Conservation (phyloP, 2,329 filamentous ascomycete species). For the Fusarium temperatum region DNA sequence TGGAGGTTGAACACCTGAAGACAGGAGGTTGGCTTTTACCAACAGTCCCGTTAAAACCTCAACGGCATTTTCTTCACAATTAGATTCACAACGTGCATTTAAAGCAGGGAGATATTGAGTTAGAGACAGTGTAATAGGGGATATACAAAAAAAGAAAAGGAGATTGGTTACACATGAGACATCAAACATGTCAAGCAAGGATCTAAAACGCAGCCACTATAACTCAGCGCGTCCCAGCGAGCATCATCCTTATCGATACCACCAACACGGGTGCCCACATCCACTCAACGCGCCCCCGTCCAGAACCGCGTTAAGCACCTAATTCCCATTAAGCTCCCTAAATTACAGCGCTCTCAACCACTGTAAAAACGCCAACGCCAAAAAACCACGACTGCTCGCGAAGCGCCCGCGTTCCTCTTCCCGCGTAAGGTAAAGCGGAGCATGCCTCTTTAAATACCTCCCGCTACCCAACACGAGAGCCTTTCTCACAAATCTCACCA, state of each 20-base stretch:
- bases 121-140: background rate
- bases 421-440: constrained; percentile 29
- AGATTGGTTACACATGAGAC: background rate
- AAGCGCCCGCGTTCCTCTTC: constrained; percentile 2
- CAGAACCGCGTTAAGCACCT: constrained; percentile 29
- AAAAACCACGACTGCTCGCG: constrained; percentile 27
- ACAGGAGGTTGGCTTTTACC: constrained; percentile 17
- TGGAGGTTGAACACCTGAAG: constrained; percentile 12
- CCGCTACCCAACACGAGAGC: constrained; percentile 32
- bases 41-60: background rate
- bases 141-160: background rate
- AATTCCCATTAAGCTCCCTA: background rate
- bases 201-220: constrained; percentile 24
- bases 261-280: background rate
- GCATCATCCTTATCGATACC: constrained; percentile 33
- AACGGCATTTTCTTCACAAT: background rate
- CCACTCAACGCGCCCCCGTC: constrained; percentile 26
- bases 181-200: constrained; percentile 19
- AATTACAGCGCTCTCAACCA: background rate
- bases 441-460: constrained; percentile 39
- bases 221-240: constrained; percentile 29
- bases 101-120: background rate
- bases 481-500: constrained; percentile 4
- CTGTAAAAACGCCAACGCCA: constrained; percentile 30
- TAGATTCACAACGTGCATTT: background rate